These are phyloP conservation scores for Solanum megistacrolobum DNA, from an alignment of 257 asterid species.

Conservation along the genomic window DNA sequence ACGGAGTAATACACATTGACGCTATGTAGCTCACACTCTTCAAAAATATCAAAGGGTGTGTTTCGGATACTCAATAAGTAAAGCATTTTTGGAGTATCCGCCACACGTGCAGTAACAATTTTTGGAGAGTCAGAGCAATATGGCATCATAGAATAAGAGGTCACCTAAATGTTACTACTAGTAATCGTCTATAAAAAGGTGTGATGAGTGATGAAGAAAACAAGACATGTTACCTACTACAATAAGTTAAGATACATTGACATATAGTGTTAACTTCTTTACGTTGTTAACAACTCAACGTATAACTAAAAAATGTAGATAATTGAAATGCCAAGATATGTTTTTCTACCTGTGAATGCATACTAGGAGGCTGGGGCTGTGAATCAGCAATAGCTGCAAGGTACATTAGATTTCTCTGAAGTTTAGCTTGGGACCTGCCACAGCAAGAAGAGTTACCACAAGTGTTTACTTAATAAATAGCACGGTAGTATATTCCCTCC, in stretches of 20 bases:
- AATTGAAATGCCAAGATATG: background rate
- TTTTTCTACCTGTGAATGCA: slow-evolving; percentile 72
- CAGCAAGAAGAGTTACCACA: background rate
- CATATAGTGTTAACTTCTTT: background rate
- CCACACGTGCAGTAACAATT: background rate
- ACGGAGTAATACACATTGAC: background rate
- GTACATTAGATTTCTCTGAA: slow-evolving; percentile 90
- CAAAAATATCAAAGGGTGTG: background rate
- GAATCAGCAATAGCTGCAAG: slow-evolving; percentile 98
- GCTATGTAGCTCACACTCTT: background rate
- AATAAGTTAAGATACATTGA: background rate
- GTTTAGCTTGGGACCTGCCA: slow-evolving; percentile 72
- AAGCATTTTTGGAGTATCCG: background rate
- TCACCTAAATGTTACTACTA: background rate
- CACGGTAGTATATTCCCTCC: background rate
- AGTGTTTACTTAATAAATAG: background rate
- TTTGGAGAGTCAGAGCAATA: background rate
- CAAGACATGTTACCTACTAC: background rate
- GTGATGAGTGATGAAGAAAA: background rate
- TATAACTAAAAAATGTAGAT: background rate
- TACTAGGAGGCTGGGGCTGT: slow-evolving; percentile 77
- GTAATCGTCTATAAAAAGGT: background rate
- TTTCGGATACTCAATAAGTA: background rate
- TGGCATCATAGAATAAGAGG: background rate
- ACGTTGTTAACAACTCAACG: background rate